Percentiles rank a stretch among this genome's conserved stretches.
phyloP scores from a whole-genome alignment of 305 asterid species.

The Stenogyne calaminthoides region DNA sequence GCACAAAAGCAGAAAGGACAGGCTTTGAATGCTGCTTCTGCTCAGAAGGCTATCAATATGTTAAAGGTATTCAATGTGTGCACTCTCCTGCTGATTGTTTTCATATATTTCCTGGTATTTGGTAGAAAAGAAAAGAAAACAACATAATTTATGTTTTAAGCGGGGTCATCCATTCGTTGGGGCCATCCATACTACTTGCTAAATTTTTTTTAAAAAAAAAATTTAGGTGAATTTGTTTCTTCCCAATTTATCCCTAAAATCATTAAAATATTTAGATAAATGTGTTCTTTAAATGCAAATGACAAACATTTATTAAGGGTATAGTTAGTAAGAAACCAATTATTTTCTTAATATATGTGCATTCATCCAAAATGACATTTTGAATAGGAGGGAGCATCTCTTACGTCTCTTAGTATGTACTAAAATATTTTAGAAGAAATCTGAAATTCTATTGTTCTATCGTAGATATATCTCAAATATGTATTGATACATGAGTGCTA shows the following conservation, averaged over 20 bases:
- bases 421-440: not conserved
- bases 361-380: too few relatives aligned
- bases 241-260: too few relatives aligned
- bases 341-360: too few relatives aligned
- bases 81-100: conserved; percentile 13
- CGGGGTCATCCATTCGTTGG: not conserved
- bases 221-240: too few relatives aligned
- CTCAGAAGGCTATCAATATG: conserved; percentile 82
- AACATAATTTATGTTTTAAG: not conserved
- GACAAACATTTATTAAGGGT: too few relatives aligned
- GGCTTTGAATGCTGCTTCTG: conserved; percentile 64
- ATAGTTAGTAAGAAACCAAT: too few relatives aligned
- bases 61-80: conserved; percentile 53
- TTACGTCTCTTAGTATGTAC: not conserved
- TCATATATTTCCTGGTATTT: not conserved
- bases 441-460: not conserved
- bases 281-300: too few relatives aligned
- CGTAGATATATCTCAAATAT: not conserved
- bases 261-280: too few relatives aligned
- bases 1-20: conserved; percentile 94
- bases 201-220: too few relatives aligned
- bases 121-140: not conserved
- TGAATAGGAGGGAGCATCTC: too few relatives aligned
- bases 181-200: too few relatives aligned
- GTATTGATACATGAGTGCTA: not conserved